Conservation (phyloP, 2,329 filamentous ascomycete species). For the Diatrype stigma region DNA sequence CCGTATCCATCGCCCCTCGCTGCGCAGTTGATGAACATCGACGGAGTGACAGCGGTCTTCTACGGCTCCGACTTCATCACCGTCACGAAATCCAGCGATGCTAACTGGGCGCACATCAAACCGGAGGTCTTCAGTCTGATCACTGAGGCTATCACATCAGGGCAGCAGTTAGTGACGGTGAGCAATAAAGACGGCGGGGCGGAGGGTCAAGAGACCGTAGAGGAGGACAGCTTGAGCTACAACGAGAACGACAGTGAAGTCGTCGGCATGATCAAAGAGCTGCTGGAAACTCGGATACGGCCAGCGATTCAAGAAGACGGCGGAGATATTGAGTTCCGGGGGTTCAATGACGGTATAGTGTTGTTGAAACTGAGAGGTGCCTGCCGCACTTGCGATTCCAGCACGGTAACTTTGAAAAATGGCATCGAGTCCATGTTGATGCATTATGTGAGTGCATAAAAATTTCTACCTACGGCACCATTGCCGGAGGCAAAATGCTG, state of each 20-base stretch:
- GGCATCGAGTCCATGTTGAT: constrained; percentile 98
- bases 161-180: constrained; percentile 74
- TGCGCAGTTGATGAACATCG: constrained; percentile 84
- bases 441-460: constrained; percentile 69
- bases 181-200: constrained; percentile 53
- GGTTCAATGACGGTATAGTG: constrained; percentile 84
- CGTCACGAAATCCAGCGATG: constrained; percentile 82
- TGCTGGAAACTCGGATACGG: constrained; percentile 89
- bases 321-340: constrained; percentile 92
- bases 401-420: constrained; percentile 94
- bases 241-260: constrained; percentile 91
- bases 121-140: constrained; percentile 94
- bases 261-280: constrained; percentile 96
- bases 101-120: constrained; percentile 91
- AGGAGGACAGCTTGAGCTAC: constrained; percentile 72
- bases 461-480: not conserved
- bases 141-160: constrained; percentile 83
- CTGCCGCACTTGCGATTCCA: constrained; percentile 93
- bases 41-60: constrained; percentile 92
- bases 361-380: constrained; percentile 83
- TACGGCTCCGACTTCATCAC: constrained; percentile 96
- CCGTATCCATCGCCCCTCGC: constrained; percentile 90
- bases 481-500: constrained; percentile 15
- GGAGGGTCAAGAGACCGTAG: constrained; percentile 36
- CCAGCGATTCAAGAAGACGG: constrained; percentile 97